A percentile compares a stretch with the other conserved stretches of the same genome.
phyloP scores from a whole-genome alignment of 1,139 yeast genomes.

The Meyerozyma elateridarum region DNA sequence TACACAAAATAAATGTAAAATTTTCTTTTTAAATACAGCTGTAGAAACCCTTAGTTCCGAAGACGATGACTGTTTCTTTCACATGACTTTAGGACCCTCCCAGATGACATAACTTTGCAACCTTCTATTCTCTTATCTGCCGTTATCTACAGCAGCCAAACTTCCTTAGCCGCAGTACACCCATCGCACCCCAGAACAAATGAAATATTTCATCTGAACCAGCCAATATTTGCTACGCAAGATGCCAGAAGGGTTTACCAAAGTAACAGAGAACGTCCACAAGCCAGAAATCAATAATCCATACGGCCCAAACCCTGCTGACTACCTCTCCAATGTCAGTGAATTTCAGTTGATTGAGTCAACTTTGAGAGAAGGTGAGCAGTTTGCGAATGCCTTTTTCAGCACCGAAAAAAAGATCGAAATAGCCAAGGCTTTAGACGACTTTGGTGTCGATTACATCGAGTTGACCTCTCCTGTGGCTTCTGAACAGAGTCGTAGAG shows the following conservation, averaged over 20 bases:
- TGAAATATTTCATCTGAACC: conserved; percentile 15
- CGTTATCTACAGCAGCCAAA: not conserved
- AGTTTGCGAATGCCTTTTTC: conserved; percentile 96
- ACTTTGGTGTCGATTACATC: conserved; percentile 96
- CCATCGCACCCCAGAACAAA: not conserved
- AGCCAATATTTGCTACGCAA: too few relatives aligned
- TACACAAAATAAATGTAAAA: too few relatives aligned
- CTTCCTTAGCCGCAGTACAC: not conserved
- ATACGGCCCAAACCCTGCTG: conserved; percentile 94
- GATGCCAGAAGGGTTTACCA: conserved; percentile 34
- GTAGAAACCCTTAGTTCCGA: too few relatives aligned
- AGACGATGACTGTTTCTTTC: too few relatives aligned
- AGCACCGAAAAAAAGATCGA: conserved; percentile 93
- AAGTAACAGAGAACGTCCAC: conserved; percentile 44
- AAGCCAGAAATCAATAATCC: conserved; percentile 48
- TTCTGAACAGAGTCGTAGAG: conserved; percentile 85
- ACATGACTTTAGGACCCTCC: too few relatives aligned
- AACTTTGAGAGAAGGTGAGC: conserved; percentile 97
- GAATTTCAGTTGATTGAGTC: conserved; percentile 92
- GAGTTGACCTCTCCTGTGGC: conserved; percentile 98
- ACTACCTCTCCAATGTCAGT: conserved; percentile 83
- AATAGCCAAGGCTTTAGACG: conserved; percentile 95
- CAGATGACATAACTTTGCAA: too few relatives aligned
- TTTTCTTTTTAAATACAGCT: too few relatives aligned
- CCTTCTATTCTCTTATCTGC: too few relatives aligned